Evolutionary conservation across 257 asterid species (phyloP).

Genomic region (Rauvolfia tetraphylla): DNA sequence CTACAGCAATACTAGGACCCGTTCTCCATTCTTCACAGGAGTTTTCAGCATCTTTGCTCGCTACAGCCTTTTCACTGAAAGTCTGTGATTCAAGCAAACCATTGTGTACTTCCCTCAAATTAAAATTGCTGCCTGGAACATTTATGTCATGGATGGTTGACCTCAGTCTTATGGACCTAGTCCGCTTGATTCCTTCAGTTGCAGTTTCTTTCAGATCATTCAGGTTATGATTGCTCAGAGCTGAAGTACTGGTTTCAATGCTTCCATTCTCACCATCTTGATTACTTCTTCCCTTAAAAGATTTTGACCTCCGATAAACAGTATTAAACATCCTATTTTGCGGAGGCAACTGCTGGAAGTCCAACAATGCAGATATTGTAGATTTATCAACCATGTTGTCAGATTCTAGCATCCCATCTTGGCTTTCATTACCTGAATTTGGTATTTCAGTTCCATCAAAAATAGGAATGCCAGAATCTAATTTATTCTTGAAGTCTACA

Average conservation of each 20-base stretch:
- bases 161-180: conserved; percentile 49
- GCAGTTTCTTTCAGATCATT: conserved; percentile 46
- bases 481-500: conserved; percentile 24
- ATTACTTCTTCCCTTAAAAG: conserved; percentile 48
- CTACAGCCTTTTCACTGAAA: conserved; percentile 43
- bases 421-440: conserved; percentile 34
- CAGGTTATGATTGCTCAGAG: conserved; percentile 33
- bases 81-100: conserved; percentile 48
- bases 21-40: conserved; percentile 54
- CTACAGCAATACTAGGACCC: conserved; percentile 40
- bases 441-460: conserved; percentile 26
- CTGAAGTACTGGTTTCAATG: conserved; percentile 65
- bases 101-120: conserved; percentile 35
- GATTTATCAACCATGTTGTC: conserved; percentile 38
- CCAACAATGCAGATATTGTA: conserved; percentile 42
- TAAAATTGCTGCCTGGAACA: conserved; percentile 33
- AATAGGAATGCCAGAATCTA: conserved; percentile 28
- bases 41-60: conserved; percentile 46
- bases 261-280: conserved; percentile 41
- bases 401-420: conserved; percentile 27
- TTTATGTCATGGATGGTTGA: conserved; percentile 43
- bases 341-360: conserved; percentile 45
- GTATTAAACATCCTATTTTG: conserved; percentile 66
- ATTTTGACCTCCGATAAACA: conserved; percentile 76
- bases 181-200: conserved; percentile 35